These are phyloP conservation scores for Clitoria ternatea DNA, from an alignment of 306 rosid species.

Conservation along the genomic window DNA sequence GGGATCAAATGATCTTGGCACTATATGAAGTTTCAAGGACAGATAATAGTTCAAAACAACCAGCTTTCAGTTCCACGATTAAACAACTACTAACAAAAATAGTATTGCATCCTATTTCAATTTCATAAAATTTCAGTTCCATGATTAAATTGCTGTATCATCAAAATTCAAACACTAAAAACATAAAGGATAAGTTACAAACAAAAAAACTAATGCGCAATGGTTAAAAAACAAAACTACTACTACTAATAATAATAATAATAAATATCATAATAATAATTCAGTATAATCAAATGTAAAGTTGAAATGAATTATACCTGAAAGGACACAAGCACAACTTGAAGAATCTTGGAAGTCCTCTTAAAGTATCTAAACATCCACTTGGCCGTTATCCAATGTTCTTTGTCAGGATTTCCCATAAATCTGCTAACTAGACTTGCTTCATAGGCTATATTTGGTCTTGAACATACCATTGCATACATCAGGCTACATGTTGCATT, in stretches of 20 bases:
- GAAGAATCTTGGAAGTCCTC: conserved; percentile 68
- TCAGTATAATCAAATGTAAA: not conserved
- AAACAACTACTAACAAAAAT: not conserved
- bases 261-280: no score
- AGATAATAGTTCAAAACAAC: not conserved
- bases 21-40: no score
- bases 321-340: conserved; percentile 87
- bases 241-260: not conserved
- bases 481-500: no score
- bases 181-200: not conserved
- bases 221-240: not conserved
- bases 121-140: not conserved
- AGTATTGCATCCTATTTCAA: not conserved
- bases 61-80: not conserved
- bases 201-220: no score
- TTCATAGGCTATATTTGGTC: no score
- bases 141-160: not conserved
- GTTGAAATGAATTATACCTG: conserved; percentile 45
- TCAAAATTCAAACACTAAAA: not conserved
- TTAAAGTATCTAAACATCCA: no score
- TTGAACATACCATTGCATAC: no score
- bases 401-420: no score
- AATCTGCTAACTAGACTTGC: no score
- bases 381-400: no score
- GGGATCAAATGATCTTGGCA: no score